Base-by-base conservation (phyloP, 2,329 filamentous ascomycete species). In the Hymenoscyphus infarciens region DNA sequence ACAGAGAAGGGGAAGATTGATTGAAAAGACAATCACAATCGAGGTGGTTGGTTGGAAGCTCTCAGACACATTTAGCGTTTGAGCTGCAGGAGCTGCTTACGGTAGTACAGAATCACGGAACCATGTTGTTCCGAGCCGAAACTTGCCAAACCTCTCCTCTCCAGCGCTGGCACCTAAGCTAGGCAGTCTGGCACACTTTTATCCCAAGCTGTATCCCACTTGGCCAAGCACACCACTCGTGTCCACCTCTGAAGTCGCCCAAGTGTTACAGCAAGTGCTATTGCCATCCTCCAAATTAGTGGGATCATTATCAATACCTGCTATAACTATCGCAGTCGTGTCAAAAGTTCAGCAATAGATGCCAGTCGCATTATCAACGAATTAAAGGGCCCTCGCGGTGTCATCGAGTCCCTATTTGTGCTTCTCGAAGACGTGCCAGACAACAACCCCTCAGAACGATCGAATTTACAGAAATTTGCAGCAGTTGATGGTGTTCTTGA, bases 271-370 rank as follows among this genome's bases (percentile, higher is more conserved):
- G 60, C 54, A n/a, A 62, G 60, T 39, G 55, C 60, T 19, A 58
- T 62, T 19, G 60, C 60, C 2, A 42, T 62, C 8, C 42, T 62
- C 31, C 55, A 62, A 27, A 27, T 62, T 27, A 62, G 39, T 16
- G 60, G 60, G 15, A 16, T 42, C 7, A 61, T 61, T 25, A 61
- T 61, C 39, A 54, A 6, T 11, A 39, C 54, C n/a, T 61, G 53
- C 22, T 61, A 61, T 52, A n/a, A 35, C 19, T 61, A 61, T 31
- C 55, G 39, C 33, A 42, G 25, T 31, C 39, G 55, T 33, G 35
- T 53, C 11, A 61, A 58, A 29, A 54, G 22, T 29, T 55, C 60
- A 25, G 52, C 60, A 6, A 53, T 58, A 54, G 60, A 61, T 45
- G 55, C 60, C 29, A 62, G 45, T 10, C 54, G 39, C 13, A 62